Base-by-base conservation (phyloP, 1,284 basidiomycete genomes). In the Ustilago lituana region DNA sequence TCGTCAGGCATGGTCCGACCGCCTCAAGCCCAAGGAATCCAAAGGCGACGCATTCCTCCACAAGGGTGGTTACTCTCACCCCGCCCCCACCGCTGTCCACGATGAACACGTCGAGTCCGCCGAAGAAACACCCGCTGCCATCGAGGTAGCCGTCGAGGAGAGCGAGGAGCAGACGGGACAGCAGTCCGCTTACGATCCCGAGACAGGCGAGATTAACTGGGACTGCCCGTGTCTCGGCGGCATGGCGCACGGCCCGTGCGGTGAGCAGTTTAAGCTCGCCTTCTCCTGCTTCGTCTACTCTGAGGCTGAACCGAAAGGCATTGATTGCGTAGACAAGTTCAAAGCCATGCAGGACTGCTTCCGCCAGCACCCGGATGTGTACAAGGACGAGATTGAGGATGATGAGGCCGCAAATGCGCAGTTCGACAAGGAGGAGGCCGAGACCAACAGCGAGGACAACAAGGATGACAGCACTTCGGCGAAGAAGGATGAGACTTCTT, bases 291-390 rank as follows among this genome's bases (percentile, higher is more conserved):
- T 99, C 77, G 89, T 99, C 5, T 91, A 88, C 83, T 94, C 92
- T 9, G 93, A 97, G 81, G 87, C 89, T 54, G 96, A 98, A 78
- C 95, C 95, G 2, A 98, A 99, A 85, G 95, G 95, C 9, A 91
- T 98, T 57, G 91, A 98, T 77, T 99, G 95, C 76, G 91, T 99
- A 19, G 96, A 97, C 75, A 93, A 92, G 85, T 99, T 99, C 87
- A 91, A 94, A 85, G 88, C 85, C 17, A 99, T 98, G 95, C 95
- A 99, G 84, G 90, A 91, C 70, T 99, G 95, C 86, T 98, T 99
- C 87, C 88, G 93, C 76, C 89, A 89, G 74, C 92, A 98, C 83
- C 96, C 95, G 0, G 95, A 98, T 31, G 86, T 93, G 31, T 98
- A 98, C 83, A 93, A 90, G 24, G 92, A 94, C 78, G 94, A 81